A percentile compares a stretch with the other conserved stretches of the same genome.
phyloP scores from a whole-genome alignment of 78 protist species.

The Dictyostelium discoideum region DNA sequence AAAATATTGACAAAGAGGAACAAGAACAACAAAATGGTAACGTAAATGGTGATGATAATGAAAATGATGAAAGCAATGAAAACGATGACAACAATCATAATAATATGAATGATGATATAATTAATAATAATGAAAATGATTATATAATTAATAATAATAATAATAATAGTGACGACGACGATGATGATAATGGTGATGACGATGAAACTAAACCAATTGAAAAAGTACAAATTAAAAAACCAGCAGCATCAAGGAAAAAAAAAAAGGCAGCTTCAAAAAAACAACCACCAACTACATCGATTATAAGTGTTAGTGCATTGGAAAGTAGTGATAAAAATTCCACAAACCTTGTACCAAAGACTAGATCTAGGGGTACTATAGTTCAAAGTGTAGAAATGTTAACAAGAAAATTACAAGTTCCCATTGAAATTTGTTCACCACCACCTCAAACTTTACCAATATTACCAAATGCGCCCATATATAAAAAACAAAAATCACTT shows the following conservation, averaged over 20 bases:
- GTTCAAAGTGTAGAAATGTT: background rate
- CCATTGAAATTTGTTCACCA: background rate
- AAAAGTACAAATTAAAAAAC: background rate
- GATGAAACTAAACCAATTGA: background rate
- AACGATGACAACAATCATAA: background rate
- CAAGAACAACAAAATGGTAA: background rate
- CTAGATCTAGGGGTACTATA: background rate
- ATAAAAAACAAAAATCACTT: background rate
- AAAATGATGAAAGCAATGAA: no score
- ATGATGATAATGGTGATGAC: background rate
- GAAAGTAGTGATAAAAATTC: background rate
- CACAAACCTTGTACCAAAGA: background rate
- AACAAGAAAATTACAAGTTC: background rate
- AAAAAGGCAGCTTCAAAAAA: background rate
- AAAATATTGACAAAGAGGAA: background rate
- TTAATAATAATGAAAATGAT: no score
- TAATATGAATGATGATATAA: background rate
- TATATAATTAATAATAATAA: background rate
- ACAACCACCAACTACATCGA: background rate
- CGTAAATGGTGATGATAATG: background rate
- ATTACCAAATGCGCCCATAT: background rate
- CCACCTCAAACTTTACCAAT: background rate
- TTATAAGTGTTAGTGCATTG: background rate
- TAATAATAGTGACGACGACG: background rate
- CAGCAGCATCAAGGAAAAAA: background rate